phyloP scores from a whole-genome alignment of 441 rosid species.

The Croton laevigatus region DNA sequence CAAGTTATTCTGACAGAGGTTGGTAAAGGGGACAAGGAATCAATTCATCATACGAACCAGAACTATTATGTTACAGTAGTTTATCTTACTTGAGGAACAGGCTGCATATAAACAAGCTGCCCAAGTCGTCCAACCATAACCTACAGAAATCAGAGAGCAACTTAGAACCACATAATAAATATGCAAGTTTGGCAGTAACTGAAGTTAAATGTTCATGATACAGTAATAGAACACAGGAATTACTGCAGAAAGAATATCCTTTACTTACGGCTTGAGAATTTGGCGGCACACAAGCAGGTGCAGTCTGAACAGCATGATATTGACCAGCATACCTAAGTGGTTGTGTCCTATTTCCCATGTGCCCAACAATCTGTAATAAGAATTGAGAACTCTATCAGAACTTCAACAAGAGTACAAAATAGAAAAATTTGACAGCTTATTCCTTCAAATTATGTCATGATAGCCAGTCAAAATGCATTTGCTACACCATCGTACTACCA shows the following conservation, averaged over 20 bases:
- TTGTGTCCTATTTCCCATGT: conserved; percentile 53
- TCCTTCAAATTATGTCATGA: not conserved
- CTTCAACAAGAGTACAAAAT: conserved; percentile 16
- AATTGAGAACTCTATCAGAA: conserved; percentile 21
- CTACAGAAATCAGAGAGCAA: conserved; percentile 36
- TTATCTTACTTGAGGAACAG: conserved; percentile 69
- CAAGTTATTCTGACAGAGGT: not conserved
- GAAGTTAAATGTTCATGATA: not conserved
- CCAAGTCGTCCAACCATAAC: conserved; percentile 66
- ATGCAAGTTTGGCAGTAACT: conserved; percentile 8
- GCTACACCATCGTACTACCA: not conserved
- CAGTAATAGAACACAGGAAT: not conserved
- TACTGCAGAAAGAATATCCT: not conserved
- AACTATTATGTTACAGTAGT: not conserved
- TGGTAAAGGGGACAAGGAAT: not conserved
- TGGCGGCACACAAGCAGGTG: conserved; percentile 54
- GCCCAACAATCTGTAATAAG: conserved; percentile 44
- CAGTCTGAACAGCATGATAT: conserved; percentile 57
- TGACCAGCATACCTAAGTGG: conserved; percentile 55
- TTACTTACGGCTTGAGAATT: conserved; percentile 57
- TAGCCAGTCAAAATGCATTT: no score
- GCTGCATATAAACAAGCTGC: conserved; percentile 64
- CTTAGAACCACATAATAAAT: conserved; percentile 24
- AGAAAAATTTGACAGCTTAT: not conserved
- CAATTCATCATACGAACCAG: not conserved